A percentile compares a stretch with the other conserved stretches of the same genome.
phyloP scores from a whole-genome alignment of 257 asterid species.

The Linderniella brevidens region DNA sequence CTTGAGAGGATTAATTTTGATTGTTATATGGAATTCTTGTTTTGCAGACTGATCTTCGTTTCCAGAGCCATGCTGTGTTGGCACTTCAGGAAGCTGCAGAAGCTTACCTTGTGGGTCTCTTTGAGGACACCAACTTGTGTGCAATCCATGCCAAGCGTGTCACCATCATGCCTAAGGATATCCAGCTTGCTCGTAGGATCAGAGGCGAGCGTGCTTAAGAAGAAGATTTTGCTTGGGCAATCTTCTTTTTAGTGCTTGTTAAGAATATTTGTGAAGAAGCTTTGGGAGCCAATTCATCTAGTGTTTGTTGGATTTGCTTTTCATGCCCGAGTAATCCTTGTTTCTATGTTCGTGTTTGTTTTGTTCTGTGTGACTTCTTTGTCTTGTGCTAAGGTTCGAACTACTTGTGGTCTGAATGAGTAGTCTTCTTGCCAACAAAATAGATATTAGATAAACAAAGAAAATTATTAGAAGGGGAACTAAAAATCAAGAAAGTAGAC shows the following conservation, averaged over 20 bases:
- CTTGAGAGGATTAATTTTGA: neutral
- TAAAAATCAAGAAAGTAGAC: too few species aligned
- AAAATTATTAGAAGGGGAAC: too few species aligned
- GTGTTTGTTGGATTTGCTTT: neutral
- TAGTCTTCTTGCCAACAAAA: too few species aligned
- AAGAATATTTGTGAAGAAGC: too few species aligned
- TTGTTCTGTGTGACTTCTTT: too few species aligned
- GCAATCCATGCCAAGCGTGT: constrained; percentile 25
- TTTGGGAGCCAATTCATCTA: neutral
- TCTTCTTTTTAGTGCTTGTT: neutral
- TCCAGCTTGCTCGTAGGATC: constrained; percentile 21
- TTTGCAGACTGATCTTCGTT: constrained; percentile 21
- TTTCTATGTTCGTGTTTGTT: too few species aligned
- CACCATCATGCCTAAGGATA: constrained; percentile 21
- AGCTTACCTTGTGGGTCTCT: constrained; percentile 20
- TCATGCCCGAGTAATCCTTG: too few species aligned
- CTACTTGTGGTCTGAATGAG: too few species aligned
- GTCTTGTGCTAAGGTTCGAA: too few species aligned
- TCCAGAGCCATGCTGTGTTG: constrained; percentile 21
- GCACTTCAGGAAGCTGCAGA: constrained; percentile 25
- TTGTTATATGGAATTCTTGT: neutral
- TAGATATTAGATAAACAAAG: too few species aligned
- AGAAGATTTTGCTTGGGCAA: neutral
- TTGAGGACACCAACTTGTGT: constrained; percentile 21
- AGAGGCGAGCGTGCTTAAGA: constrained; percentile 20